Percentiles rank a stretch among this genome's conserved stretches.
phyloP scores from a whole-genome alignment of 176 grass and related monocot genomes.

The Chloris gayana region DNA sequence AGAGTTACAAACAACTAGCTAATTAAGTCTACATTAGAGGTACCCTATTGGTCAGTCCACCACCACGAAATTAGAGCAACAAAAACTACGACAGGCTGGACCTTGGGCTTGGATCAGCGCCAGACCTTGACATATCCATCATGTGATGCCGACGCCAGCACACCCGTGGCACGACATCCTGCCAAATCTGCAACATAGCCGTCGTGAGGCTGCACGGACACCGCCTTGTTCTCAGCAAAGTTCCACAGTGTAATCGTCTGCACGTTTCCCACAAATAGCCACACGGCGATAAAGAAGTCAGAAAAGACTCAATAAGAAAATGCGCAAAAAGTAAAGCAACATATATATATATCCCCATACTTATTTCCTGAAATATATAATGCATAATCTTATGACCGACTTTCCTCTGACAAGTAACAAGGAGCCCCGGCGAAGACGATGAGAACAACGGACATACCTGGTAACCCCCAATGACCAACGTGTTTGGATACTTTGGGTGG shows the following conservation, averaged over 20 bases:
- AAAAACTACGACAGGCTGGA: too few relatives aligned
- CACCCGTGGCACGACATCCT: slow-evolving; percentile 33
- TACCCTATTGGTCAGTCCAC: neutral
- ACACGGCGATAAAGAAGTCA: neutral
- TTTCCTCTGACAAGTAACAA: neutral
- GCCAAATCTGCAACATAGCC: slow-evolving; percentile 53
- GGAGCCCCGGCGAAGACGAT: neutral
- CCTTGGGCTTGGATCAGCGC: slow-evolving; percentile 39
- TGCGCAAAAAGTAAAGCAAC: neutral
- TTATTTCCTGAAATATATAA: neutral
- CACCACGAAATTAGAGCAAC: neutral
- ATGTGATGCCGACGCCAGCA: slow-evolving; percentile 63
- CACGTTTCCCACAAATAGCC: slow-evolving; percentile 6
- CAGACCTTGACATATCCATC: slow-evolving; percentile 67
- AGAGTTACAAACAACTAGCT: neutral
- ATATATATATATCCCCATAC: too few relatives aligned
- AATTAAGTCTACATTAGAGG: neutral
- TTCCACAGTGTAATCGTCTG: slow-evolving; percentile 69
- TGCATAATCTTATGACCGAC: neutral
- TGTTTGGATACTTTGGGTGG: slow-evolving; percentile 54
- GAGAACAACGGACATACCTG: slow-evolving; percentile 25
- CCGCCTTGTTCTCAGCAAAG: slow-evolving; percentile 41
- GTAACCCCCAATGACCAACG: slow-evolving; percentile 64
- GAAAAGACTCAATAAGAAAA: neutral
- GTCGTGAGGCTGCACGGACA: slow-evolving; percentile 45